Base-by-base conservation (phyloP, 768 basidiomycete species). In the Tricholoma furcatifolium region DNA sequence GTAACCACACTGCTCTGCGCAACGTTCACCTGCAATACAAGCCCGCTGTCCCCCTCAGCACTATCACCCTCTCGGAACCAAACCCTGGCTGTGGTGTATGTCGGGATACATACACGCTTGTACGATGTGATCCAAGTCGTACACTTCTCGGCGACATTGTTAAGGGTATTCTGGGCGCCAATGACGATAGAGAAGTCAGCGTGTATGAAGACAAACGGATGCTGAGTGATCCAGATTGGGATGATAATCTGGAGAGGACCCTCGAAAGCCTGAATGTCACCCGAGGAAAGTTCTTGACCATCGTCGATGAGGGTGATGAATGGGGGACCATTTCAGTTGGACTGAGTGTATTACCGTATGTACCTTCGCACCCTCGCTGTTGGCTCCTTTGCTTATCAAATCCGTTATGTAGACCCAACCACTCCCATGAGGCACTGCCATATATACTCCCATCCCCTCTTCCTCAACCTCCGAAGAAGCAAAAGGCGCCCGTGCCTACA, bases 201-300 rank as follows among this genome's bases (percentile, higher is more conserved):
- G 87, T 95, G 32, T 91, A 86, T 61, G 92, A 98, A 67, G 93
- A 90, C 43, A 86, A 88, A 60, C 78, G 94, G 40, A 70, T 99
- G 41, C 70, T 99, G 50, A 88, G 84, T 57, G 97, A 98, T 62
- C 92, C 93, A 6, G 96, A 98, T 64, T 96, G 89, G 79, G 88
- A 92, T 42, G 95, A 98, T 61, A 98, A 98, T 61, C 65, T 81
- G 55, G 86, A 81, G 2, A 78, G 87, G 55, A 93, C 91, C 43
- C 66, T 99, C 59, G 88, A 84, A 58, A 90, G 91, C 59, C 63
- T 98, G 50, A 88, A 82, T 43, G 83, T 96, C 30, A 82, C 79
- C 0, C 72, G 86, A 50, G 93, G 95, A 38, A 94, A 87, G 71
- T 96, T 97, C 72, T 63, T 98, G 63, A 84, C 85, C 4, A 87